Evolutionary conservation across 2,329 filamentous ascomycete genomes (phyloP).

Genomic region (Xylaria sp.): DNA sequence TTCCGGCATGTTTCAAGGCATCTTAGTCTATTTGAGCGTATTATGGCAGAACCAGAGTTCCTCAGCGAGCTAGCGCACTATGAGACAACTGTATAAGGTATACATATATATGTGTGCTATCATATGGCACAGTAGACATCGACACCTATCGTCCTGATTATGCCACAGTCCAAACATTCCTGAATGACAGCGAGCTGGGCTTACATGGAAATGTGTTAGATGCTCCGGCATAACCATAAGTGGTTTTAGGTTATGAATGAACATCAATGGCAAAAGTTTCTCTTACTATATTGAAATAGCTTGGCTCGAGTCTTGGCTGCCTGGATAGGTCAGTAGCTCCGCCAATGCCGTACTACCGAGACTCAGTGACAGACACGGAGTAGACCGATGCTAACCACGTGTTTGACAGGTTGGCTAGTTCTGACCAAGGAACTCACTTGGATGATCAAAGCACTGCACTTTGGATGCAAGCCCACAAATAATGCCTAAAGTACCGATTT

Average conservation of each 20-base stretch:
- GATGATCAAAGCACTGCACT: background rate
- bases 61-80: conserved; percentile 13
- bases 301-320: conserved; percentile 13
- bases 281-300: background rate
- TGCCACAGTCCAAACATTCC: background rate
- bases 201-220: background rate
- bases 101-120: background rate
- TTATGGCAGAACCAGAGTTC: background rate
- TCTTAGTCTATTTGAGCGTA: background rate
- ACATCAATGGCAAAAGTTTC: conserved; percentile 7
- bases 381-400: conserved; percentile 31
- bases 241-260: conserved; percentile 5
- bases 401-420: conserved; percentile 34
- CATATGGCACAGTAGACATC: background rate
- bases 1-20: background rate
- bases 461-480: background rate
- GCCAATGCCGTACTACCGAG: conserved; percentile 23
- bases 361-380: conserved; percentile 12
- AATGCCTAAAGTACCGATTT: background rate
- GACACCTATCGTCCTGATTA: background rate
- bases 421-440: background rate
- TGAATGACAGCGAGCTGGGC: background rate
- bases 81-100: conserved; percentile 2
- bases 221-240: background rate
- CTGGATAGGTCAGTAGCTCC: conserved; percentile 15